A percentile compares a stretch with the other conserved stretches of the same genome.
Evolutionary conservation across 2,329 filamentous ascomycete genomes (phyloP).

Genomic region (Purpureocillium takamizusanense): DNA sequence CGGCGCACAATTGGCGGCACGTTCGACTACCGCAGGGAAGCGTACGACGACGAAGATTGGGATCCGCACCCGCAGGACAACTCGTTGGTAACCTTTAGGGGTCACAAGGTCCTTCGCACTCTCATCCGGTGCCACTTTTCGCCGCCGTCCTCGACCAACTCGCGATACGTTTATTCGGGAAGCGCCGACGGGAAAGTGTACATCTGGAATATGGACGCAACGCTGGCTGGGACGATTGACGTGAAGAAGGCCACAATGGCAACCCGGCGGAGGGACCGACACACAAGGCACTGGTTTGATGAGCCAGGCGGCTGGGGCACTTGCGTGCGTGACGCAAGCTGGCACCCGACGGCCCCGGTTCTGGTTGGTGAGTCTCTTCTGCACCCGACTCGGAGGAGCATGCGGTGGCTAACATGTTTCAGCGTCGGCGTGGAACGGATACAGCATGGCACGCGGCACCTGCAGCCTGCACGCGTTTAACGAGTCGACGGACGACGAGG

Average conservation of each 20-base stretch:
- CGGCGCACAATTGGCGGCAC: constrained; percentile 42
- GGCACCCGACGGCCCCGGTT: constrained; percentile 79
- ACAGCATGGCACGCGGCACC: constrained; percentile 62
- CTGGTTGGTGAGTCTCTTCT: constrained; percentile 48
- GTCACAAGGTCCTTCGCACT: constrained; percentile 81
- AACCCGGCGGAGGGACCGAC: constrained; percentile 45
- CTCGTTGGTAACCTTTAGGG: constrained; percentile 86
- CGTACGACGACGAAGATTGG: constrained; percentile 57
- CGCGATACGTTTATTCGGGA: constrained; percentile 86
- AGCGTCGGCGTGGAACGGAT: constrained; percentile 81
- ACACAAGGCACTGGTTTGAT: constrained; percentile 47
- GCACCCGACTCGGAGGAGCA: neutral
- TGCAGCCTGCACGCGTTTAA: constrained; percentile 74
- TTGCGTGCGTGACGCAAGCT: constrained; percentile 79
- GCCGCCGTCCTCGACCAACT: constrained; percentile 75
- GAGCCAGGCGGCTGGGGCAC: constrained; percentile 58
- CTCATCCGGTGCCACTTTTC: constrained; percentile 94
- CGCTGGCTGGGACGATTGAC: constrained; percentile 67
- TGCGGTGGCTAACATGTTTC: neutral
- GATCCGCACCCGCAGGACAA: constrained; percentile 66
- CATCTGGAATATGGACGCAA: constrained; percentile 90
- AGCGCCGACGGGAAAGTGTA: constrained; percentile 85
- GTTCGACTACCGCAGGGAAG: constrained; percentile 68
- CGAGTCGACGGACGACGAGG: constrained; percentile 53
- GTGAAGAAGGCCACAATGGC: constrained; percentile 62